A percentile compares a stretch with the other conserved stretches of the same genome.
These are phyloP conservation scores for Oryza nivara DNA, from an alignment of 176 grass and related monocot genomes.

Conservation along the genomic window DNA sequence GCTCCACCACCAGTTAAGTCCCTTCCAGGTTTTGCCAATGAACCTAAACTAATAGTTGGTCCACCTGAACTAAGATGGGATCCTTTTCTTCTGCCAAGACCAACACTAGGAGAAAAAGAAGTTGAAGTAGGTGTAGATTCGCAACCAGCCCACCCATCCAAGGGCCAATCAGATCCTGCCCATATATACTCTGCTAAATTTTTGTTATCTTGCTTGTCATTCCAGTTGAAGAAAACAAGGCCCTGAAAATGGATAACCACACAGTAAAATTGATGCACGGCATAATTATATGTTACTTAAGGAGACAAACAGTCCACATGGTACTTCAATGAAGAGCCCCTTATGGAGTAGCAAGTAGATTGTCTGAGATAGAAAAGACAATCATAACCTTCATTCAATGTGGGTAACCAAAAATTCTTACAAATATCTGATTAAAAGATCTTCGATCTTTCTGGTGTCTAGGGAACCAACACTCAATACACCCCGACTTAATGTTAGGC, in stretches of 20 bases:
- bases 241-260: slow-evolving; percentile 52
- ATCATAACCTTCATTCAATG: not conserved
- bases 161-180: slow-evolving; percentile 92
- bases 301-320: slow-evolving; percentile 22
- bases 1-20: slow-evolving; percentile 89
- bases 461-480: not conserved
- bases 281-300: slow-evolving; percentile 32
- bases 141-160: slow-evolving; percentile 78
- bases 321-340: not conserved
- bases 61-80: slow-evolving; percentile 64
- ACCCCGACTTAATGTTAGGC: not conserved
- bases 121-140: slow-evolving; percentile 79
- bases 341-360: slow-evolving; percentile 20
- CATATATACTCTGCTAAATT: slow-evolving; percentile 73
- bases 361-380: too few species aligned
- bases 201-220: slow-evolving; percentile 46
- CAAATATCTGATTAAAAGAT: not conserved
- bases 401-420: not conserved
- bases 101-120: slow-evolving; percentile 66
- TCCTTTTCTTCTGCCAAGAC: slow-evolving; percentile 68
- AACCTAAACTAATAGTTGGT: slow-evolving; percentile 53
- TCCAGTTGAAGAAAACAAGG: slow-evolving; percentile 90
- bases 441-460: not conserved
- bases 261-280: not conserved
- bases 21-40: slow-evolving; percentile 80